Evolutionary conservation across 164 flowering plant genomes (phyloP).

Genomic region (Annona squamosa): DNA sequence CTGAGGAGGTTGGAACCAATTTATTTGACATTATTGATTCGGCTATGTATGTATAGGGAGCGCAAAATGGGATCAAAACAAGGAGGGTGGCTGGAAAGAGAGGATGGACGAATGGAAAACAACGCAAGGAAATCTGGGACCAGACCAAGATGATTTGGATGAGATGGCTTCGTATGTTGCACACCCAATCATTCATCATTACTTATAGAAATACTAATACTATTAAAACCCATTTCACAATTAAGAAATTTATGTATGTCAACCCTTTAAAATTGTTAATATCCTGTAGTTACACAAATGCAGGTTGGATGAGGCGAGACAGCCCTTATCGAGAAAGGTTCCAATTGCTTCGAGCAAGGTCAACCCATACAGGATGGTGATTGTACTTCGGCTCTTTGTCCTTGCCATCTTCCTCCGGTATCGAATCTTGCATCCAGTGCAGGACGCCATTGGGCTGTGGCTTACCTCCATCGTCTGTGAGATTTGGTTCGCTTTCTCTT

Average conservation of each 20-base stretch:
- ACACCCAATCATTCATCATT: background rate
- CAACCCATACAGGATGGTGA: slow-evolving; percentile 90
- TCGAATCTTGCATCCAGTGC: slow-evolving; percentile 75
- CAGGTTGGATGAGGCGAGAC: slow-evolving; percentile 92
- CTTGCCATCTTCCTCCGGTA: slow-evolving; percentile 80
- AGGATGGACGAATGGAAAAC: slow-evolving; percentile 89
- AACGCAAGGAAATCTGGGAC: slow-evolving; percentile 75
- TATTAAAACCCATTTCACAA: background rate
- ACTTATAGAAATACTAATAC: background rate
- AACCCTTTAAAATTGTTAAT: background rate
- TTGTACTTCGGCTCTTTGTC: slow-evolving; percentile 66
- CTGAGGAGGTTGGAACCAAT: background rate
- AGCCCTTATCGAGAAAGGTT: slow-evolving; percentile 91
- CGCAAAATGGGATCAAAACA: slow-evolving; percentile 82
- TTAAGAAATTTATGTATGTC: background rate
- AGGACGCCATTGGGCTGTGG: slow-evolving; percentile 92
- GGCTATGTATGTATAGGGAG: slow-evolving; percentile 38
- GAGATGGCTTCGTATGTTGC: slow-evolving; percentile 64
- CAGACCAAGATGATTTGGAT: slow-evolving; percentile 57
- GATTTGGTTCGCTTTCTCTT: slow-evolving; percentile 93
- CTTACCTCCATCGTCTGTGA: slow-evolving; percentile 84
- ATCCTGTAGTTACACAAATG: background rate
- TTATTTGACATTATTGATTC: background rate
- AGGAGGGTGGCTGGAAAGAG: slow-evolving; percentile 82
- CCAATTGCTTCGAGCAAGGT: slow-evolving; percentile 89